phyloP scores from a whole-genome alignment of 495 filamentous ascomycete genomes.

The Cryomyces minteri region DNA sequence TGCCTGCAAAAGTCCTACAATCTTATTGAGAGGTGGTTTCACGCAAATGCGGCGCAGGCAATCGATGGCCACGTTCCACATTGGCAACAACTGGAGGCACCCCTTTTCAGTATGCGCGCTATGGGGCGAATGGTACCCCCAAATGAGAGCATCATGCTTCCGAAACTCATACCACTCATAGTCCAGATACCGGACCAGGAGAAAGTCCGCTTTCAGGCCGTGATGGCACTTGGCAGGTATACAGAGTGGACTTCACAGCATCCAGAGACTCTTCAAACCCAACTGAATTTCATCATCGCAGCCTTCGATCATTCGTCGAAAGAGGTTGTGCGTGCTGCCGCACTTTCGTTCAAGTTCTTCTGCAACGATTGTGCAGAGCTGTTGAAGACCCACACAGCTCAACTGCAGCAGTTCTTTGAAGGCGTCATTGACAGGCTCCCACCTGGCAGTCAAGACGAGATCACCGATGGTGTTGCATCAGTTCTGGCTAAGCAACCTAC shows the following conservation, averaged over 20 bases:
- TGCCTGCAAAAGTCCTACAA: conserved; percentile 77
- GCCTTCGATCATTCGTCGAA: conserved; percentile 71
- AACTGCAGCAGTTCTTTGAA: conserved; percentile 84
- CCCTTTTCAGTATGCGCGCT: conserved; percentile 83
- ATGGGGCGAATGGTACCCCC: conserved; percentile 95
- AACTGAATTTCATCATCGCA: conserved; percentile 84
- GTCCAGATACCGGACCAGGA: conserved; percentile 90
- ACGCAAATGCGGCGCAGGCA: conserved; percentile 57
- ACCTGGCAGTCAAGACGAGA: conserved; percentile 73
- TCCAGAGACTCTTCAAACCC: conserved; percentile 73
- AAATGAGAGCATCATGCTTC: conserved; percentile 68
- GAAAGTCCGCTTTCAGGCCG: conserved; percentile 89
- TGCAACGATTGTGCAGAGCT: conserved; percentile 84
- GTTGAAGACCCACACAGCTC: conserved; percentile 55
- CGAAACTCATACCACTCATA: conserved; percentile 77
- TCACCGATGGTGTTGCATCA: conserved; percentile 84
- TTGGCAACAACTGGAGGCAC: conserved; percentile 92
- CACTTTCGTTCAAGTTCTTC: conserved; percentile 90
- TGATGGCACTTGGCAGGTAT: conserved; percentile 91
- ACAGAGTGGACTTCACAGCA: conserved; percentile 96
- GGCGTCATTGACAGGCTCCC: conserved; percentile 72
- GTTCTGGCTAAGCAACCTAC: conserved; percentile 75
- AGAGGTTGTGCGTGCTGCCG: conserved; percentile 79
- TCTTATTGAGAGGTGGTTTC: conserved; percentile 72
- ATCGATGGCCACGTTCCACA: conserved; percentile 61